Percentiles rank a stretch among this genome's conserved stretches.
phyloP scores from a whole-genome alignment of 495 filamentous ascomycete species.

The Penicillium goetzii region DNA sequence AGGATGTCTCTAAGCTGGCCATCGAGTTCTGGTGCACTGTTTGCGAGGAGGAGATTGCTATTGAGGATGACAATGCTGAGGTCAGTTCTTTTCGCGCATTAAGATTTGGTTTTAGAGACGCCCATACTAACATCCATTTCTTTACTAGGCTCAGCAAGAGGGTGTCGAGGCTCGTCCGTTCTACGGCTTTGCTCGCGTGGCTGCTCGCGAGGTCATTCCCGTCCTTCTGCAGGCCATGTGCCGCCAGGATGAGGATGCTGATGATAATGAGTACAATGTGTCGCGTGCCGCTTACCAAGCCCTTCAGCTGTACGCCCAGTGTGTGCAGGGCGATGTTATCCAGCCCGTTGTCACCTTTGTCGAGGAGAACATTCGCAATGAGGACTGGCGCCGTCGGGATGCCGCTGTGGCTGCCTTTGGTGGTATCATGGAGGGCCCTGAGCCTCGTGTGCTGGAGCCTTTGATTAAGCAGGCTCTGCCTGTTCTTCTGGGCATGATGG shows the following conservation, averaged over 20 bases:
- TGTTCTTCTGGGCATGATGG: slow-evolving; percentile 94
- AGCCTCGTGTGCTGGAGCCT: slow-evolving; percentile 83
- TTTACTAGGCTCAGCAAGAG: slow-evolving; percentile 62
- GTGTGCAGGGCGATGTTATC: slow-evolving; percentile 80
- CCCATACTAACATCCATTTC: slow-evolving; percentile 5
- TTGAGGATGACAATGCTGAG: slow-evolving; percentile 94
- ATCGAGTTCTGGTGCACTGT: slow-evolving; percentile 99
- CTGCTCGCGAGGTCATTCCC: slow-evolving; percentile 88
- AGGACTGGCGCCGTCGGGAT: slow-evolving; percentile 92
- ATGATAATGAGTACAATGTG: slow-evolving; percentile 95
- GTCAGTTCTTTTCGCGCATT: slow-evolving; percentile 48
- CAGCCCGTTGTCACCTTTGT: slow-evolving; percentile 85
- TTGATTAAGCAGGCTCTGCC: slow-evolving; percentile 92
- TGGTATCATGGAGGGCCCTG: slow-evolving; percentile 97
- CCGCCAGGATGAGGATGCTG: slow-evolving; percentile 95
- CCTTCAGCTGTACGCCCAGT: slow-evolving; percentile 90
- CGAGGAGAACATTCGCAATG: slow-evolving; percentile 82
- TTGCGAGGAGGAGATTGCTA: slow-evolving; percentile 95
- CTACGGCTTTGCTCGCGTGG: slow-evolving; percentile 90
- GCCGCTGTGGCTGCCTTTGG: slow-evolving; percentile 98
- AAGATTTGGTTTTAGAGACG: background rate
- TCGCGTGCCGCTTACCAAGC: slow-evolving; percentile 96
- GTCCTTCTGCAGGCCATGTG: slow-evolving; percentile 87
- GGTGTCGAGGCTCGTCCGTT: slow-evolving; percentile 78
- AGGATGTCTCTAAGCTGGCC: slow-evolving; percentile 96